Evolutionary conservation across 768 basidiomycete genomes (phyloP).

Genomic region (Leccinum imitatum): DNA sequence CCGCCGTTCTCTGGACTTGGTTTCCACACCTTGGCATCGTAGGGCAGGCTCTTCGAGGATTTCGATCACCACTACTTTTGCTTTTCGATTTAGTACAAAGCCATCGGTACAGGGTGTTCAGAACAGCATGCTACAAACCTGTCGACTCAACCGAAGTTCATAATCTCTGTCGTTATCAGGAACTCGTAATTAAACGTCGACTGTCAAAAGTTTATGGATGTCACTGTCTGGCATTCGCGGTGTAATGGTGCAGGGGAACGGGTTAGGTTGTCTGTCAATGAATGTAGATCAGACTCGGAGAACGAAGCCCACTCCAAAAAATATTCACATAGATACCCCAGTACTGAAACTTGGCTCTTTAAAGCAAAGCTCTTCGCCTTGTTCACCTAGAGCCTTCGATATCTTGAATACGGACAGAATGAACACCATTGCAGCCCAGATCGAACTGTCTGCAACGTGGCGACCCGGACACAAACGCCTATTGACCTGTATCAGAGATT

Average conservation of each 20-base stretch:
- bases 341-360: constrained; percentile 9
- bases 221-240: constrained; percentile 3
- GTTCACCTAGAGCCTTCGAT: constrained; percentile 20
- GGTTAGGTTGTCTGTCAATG: constrained; percentile 12
- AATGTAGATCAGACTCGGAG: background rate
- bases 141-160: background rate
- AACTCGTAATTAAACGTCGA: background rate
- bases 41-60: background rate
- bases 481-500: background rate
- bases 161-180: background rate
- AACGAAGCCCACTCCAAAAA: background rate
- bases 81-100: background rate
- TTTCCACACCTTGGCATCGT: background rate
- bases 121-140: background rate
- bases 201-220: background rate
- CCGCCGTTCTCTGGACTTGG: too few relatives aligned
- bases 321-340: constrained; percentile 17
- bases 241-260: constrained; percentile 19
- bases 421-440: constrained; percentile 32
- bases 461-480: constrained; percentile 35
- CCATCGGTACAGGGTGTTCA: background rate
- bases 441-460: constrained; percentile 27
- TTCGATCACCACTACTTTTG: background rate
- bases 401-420: constrained; percentile 30
- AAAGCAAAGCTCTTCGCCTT: constrained; percentile 28